Conservation (phyloP, 73 alveolate species). For the Blepharisma japonicum region DNA sequence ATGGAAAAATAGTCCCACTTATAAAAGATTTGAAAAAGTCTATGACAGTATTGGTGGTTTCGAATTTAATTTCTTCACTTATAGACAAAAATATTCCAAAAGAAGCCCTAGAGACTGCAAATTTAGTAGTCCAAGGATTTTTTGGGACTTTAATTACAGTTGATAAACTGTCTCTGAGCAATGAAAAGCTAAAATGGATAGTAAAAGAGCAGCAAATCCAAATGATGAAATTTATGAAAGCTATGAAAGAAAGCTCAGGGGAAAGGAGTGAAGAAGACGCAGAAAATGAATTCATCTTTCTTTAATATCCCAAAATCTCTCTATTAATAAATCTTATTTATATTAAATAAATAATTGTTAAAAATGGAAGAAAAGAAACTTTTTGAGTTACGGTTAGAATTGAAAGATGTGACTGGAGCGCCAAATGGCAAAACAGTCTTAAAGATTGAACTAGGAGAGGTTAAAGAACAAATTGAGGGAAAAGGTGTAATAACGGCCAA, state of each 20-base stretch:
- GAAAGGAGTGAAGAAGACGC: background rate
- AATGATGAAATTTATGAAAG: conserved; percentile 13
- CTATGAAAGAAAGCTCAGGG: background rate
- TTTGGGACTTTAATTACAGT: conserved; percentile 11
- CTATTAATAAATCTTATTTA: too few species aligned
- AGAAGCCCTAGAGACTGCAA: conserved; percentile 9
- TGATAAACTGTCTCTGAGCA: background rate
- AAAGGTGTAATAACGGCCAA: background rate
- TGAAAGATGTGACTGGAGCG: conserved; percentile 8
- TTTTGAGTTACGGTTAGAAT: conserved; percentile 3
- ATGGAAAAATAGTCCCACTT: background rate
- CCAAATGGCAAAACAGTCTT: background rate
- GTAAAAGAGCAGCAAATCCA: conserved; percentile 5
- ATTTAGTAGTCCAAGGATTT: background rate
- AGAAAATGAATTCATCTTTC: background rate
- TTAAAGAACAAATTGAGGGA: background rate
- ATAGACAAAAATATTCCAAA: conserved; percentile 7
- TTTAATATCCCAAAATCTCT: too few species aligned
- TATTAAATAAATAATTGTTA: too few species aligned
- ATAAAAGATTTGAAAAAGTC: background rate
- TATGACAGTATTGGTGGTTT: background rate
- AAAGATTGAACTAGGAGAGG: background rate
- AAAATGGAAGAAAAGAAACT: conserved; percentile 1
- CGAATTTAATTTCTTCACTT: background rate
- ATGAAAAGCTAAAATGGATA: conserved; percentile 14